Evolutionary conservation across 306 rosid species (phyloP).

Genomic region (Parietaria judaica): DNA sequence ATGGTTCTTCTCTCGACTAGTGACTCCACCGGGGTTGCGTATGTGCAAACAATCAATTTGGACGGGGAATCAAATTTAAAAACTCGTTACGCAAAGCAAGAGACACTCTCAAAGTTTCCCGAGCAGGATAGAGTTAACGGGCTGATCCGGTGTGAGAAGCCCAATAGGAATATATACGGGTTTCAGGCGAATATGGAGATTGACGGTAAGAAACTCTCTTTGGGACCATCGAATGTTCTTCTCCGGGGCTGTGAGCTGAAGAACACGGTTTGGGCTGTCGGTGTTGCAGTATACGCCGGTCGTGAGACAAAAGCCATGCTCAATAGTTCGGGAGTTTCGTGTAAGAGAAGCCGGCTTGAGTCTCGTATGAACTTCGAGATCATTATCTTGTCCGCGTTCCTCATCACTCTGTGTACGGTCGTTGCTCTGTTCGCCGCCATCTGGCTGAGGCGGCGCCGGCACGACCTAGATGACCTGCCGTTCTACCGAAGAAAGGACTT

Average conservation of each 20-base stretch:
- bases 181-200: slow-evolving; percentile 90
- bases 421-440: slow-evolving; percentile 78
- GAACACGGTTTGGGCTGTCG: slow-evolving; percentile 91
- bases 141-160: slow-evolving; percentile 75
- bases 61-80: slow-evolving; percentile 98
- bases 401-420: slow-evolving; percentile 71
- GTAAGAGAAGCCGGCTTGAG: slow-evolving; percentile 89
- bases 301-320: slow-evolving; percentile 97
- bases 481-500: slow-evolving; percentile 67
- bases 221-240: slow-evolving; percentile 88
- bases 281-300: slow-evolving; percentile 97
- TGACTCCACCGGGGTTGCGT: slow-evolving; percentile 92
- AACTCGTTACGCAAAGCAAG: slow-evolving; percentile 95
- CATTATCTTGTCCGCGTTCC: slow-evolving; percentile 78
- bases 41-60: slow-evolving; percentile 94
- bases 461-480: slow-evolving; percentile 74
- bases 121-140: slow-evolving; percentile 50
- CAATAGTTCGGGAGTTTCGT: slow-evolving; percentile 88
- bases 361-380: slow-evolving; percentile 90
- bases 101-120: slow-evolving; percentile 49
- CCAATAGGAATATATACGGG: slow-evolving; percentile 87
- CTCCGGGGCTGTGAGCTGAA: slow-evolving; percentile 96
- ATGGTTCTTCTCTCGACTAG: slow-evolving; percentile 97
- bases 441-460: slow-evolving; percentile 67
- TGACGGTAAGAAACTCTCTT: slow-evolving; percentile 50